Evolutionary conservation across 208 protist species (phyloP), one percentile per base, ranked within the genome.

Genomic region (Leishmania turanica): DNA sequence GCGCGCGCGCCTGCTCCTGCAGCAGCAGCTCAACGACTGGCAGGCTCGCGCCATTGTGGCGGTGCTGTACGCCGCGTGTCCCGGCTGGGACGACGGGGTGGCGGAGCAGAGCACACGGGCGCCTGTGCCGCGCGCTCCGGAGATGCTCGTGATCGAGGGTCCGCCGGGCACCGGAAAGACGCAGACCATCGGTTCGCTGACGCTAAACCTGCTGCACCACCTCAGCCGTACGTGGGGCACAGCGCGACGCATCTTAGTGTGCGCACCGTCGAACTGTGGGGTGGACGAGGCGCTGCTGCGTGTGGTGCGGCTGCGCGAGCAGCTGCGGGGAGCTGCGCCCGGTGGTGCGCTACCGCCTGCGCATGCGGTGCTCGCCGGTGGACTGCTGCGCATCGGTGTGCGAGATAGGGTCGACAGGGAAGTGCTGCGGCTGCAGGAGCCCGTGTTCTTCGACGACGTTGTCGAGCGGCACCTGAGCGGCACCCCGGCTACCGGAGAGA

Each of bases 81-180:
- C 85, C 3, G 66, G 56, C 31, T 97, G 94, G 92, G 80, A 84
- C 51, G 78, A 65, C 27, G 75, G 71, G 21, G 69, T 65, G 19
- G 80, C 77, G 21, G 58, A 45, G 69, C 54, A 74, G 72, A 31
- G 24, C 68, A 34, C 75, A 37, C 62, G 11, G n/a, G 53, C 66
- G 9, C 13, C 24, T 47, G 62, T 49, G 13, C 65, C 82, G 19
- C 78, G 75, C 11, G 56, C 86, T 56, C 91, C 92, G 13, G 80
- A 92, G 66, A 24, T 96, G 40, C 84, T 94, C 37, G 64, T 98
- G 72, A 92, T 98, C 80, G 93, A 97, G 70, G 96, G 96, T 2
- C 96, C 96, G 15, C 96, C 96, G 7, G 96, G 96, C 37, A 98
- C 96, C 13, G 96, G 96, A 45, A 98, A 98, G 87, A 98, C 96